Conservation (phyloP, 1,139 yeast species). For the Pneumocystis murina region DNA sequence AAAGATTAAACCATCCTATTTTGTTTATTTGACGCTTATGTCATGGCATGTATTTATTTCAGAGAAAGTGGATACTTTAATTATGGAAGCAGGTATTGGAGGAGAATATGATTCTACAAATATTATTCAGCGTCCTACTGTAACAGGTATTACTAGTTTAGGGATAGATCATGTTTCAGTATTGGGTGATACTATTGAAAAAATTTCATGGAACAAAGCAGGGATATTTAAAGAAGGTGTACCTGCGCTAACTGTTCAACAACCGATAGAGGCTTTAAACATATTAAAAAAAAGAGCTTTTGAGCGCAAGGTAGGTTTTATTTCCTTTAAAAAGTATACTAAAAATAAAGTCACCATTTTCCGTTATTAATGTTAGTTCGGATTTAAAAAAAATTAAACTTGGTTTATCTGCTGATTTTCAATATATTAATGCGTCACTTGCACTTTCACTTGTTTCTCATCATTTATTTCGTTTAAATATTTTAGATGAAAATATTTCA, state of each 20-base stretch:
- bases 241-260: slow-evolving; percentile 51
- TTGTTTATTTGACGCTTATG: slow-evolving; percentile 54
- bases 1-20: background rate
- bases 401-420: slow-evolving; percentile 82
- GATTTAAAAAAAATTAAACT: slow-evolving; percentile 22
- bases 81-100: slow-evolving; percentile 98
- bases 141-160: slow-evolving; percentile 69
- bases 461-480: slow-evolving; percentile 1
- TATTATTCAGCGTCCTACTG: slow-evolving; percentile 62
- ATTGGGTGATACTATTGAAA: slow-evolving; percentile 74
- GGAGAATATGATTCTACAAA: slow-evolving; percentile 95
- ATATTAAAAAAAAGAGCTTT: slow-evolving; percentile 47
- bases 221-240: slow-evolving; percentile 68
- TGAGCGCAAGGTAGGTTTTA: slow-evolving; percentile 28
- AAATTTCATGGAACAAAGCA: slow-evolving; percentile 91
- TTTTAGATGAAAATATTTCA: slow-evolving; percentile 22
- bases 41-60: slow-evolving; percentile 28
- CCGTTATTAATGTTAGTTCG: background rate
- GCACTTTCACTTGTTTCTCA: slow-evolving; percentile 61
- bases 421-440: slow-evolving; percentile 68
- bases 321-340: background rate
- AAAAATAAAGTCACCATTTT: background rate
- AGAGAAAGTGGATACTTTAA: slow-evolving; percentile 43
- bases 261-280: slow-evolving; percentile 34
- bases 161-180: slow-evolving; percentile 89